Percentiles rank a stretch among this genome's conserved stretches.
These are phyloP conservation scores for Penicillium diatomitis DNA, from an alignment of 495 filamentous ascomycete species.

Conservation along the genomic window DNA sequence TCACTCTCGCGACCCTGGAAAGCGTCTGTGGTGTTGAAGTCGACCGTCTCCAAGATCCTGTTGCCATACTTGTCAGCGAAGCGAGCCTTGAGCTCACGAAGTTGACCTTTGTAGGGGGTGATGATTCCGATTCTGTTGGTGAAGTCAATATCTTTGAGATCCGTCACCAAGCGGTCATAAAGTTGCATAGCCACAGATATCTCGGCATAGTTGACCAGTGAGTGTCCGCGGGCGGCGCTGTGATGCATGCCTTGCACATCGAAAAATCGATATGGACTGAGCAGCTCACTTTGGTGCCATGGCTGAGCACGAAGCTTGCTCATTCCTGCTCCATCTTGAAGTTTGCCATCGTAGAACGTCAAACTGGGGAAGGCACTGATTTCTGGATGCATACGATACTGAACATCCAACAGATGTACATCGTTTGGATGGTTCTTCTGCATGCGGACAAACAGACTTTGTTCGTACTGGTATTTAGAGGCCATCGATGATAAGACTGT, in stretches of 20 bases:
- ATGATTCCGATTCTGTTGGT: slow-evolving; percentile 89
- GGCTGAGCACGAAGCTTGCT: slow-evolving; percentile 58
- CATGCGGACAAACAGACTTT: slow-evolving; percentile 97
- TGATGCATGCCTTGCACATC: slow-evolving; percentile 85
- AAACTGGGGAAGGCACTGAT: slow-evolving; percentile 84
- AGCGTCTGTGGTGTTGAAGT: slow-evolving; percentile 98
- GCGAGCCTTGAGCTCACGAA: slow-evolving; percentile 63
- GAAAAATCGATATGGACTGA: slow-evolving; percentile 95
- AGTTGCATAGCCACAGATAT: slow-evolving; percentile 75
- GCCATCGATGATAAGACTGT: slow-evolving; percentile 92
- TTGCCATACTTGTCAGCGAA: slow-evolving; percentile 68
- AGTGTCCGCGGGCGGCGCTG: slow-evolving; percentile 67
- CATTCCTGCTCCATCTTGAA: slow-evolving; percentile 82
- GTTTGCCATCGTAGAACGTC: slow-evolving; percentile 82
- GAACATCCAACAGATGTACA: slow-evolving; percentile 89
- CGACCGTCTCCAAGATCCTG: slow-evolving; percentile 63
- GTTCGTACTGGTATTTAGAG: slow-evolving; percentile 88
- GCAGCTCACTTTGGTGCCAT: slow-evolving; percentile 74
- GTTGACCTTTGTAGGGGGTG: slow-evolving; percentile 90
- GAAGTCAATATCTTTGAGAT: slow-evolving; percentile 61
- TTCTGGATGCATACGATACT: slow-evolving; percentile 98
- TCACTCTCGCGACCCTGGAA: slow-evolving; percentile 96
- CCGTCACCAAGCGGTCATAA: slow-evolving; percentile 64
- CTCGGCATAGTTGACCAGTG: slow-evolving; percentile 82
- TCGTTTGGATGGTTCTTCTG: slow-evolving; percentile 79